Evolutionary conservation across 2,329 filamentous ascomycete species (phyloP).

Genomic region (Diaporthe citri): DNA sequence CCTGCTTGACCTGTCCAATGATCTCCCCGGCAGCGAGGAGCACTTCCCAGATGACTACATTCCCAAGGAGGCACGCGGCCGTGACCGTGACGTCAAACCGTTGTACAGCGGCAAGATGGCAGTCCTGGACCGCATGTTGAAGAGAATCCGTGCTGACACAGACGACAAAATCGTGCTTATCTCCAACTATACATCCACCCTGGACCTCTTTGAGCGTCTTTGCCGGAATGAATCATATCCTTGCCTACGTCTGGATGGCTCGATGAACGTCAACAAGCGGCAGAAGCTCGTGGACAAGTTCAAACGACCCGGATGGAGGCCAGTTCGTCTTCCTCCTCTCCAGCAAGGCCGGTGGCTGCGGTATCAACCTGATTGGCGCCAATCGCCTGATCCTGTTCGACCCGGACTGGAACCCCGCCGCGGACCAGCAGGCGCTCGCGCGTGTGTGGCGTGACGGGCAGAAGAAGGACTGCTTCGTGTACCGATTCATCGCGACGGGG

Average conservation of each 20-base stretch:
- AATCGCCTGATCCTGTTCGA: conserved; percentile 97
- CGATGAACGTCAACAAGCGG: conserved; percentile 97
- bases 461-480: conserved; percentile 99
- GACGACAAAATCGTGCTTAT: conserved; percentile 99
- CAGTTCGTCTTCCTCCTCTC: conserved; percentile 98
- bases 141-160: conserved; percentile 92
- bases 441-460: conserved; percentile 99
- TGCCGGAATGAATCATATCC: conserved; percentile 90
- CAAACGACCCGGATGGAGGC: conserved; percentile 90
- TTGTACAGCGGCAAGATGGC: conserved; percentile 99
- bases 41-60: conserved; percentile 89
- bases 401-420: conserved; percentile 97
- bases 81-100: conserved; percentile 91
- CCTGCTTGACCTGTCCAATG: conserved; percentile 83
- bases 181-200: conserved; percentile 96
- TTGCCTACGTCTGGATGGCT: conserved; percentile 89
- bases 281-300: conserved; percentile 98
- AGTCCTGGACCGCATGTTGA: conserved; percentile 97
- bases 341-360: conserved; percentile 96
- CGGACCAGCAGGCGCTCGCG: conserved; percentile 95
- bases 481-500: conserved; percentile 98
- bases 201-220: conserved; percentile 93
- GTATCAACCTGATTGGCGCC: conserved; percentile 93
- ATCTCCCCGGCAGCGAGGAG: conserved; percentile 88
- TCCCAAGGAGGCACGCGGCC: conserved; percentile 86